A percentile compares a stretch with the other conserved stretches of the same genome.
Evolutionary conservation across 805 yeast species (phyloP).

Genomic region (Yarrowia sp.): DNA sequence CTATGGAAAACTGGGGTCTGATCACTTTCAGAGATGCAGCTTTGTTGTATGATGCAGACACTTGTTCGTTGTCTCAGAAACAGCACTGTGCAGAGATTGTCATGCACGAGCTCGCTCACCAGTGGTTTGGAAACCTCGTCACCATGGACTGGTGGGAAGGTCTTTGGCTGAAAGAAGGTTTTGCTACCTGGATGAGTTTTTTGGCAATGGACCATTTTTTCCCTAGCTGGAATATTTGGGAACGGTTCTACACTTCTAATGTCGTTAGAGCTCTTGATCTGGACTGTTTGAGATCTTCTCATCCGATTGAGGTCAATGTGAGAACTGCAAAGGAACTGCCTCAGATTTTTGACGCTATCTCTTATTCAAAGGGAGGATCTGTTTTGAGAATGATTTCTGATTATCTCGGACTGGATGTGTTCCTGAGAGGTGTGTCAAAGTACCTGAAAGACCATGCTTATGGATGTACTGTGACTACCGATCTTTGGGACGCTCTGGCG

Average conservation of each 20-base stretch:
- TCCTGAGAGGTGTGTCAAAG: constrained; percentile 67
- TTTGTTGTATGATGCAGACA: constrained; percentile 63
- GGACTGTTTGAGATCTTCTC: constrained; percentile 69
- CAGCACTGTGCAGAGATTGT: constrained; percentile 79
- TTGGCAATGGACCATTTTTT: constrained; percentile 64
- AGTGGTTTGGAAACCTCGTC: constrained; percentile 87
- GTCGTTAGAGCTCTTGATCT: constrained; percentile 71
- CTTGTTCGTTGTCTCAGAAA: constrained; percentile 56
- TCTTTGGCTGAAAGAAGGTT: constrained; percentile 85
- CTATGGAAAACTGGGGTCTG: constrained; percentile 91
- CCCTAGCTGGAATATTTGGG: constrained; percentile 81
- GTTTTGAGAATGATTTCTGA: constrained; percentile 72
- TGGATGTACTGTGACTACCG: constrained; percentile 70
- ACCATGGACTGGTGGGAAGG: constrained; percentile 96
- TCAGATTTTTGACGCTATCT: constrained; percentile 78
- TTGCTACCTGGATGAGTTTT: constrained; percentile 84
- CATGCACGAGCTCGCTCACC: constrained; percentile 84
- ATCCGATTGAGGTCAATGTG: constrained; percentile 80
- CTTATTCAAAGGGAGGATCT: constrained; percentile 79
- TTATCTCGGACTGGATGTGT: constrained; percentile 63
- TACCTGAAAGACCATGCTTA: constrained; percentile 63
- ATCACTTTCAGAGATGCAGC: constrained; percentile 65
- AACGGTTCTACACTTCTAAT: constrained; percentile 72
- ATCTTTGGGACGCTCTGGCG: constrained; percentile 66
- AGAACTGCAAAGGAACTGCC: constrained; percentile 72